Base-by-base conservation (phyloP, 1,139 yeast species). In the Hansenula anomala region DNA sequence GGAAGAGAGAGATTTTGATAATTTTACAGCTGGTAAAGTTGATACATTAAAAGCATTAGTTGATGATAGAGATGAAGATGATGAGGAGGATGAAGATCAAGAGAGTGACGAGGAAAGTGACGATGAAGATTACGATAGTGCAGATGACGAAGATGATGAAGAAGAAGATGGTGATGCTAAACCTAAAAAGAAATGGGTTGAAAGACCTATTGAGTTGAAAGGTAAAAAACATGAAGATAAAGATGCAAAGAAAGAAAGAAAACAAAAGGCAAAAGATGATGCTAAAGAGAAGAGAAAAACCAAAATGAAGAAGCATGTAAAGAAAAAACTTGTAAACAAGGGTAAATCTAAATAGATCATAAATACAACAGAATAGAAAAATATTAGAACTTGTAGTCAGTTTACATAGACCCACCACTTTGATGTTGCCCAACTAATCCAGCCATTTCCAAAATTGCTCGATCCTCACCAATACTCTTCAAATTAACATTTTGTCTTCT, bases 261-360 rank as follows among this genome's bases (percentile, higher is more conserved):
- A 94, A 61, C 83, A 82, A 53, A 84, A 82, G 19, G 82, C 88
- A 17, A 92, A 88, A 58, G 84, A 80, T 30, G 88, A 80, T 14
- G 86, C 88, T 46, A 84, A 83, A 53, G 97, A 90, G 52, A 89
- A 86, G 65, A 73, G 98, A 43, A 82, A 88, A 57, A 80, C 80
- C 6, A 94, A 94, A 61, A 83, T 92, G 81, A 92, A 92, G 61
- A 94, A 94, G 61, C 88, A 86, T 61, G 64, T 88, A 30, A 92
- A 92, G 67, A 92, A 92, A 73, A 83, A 82, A 58, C 64, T 83
- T 32, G 70, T 82, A 7, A 78, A 70, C 47, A 84, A 83, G 44
- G 61, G 66, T 17, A 66, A 66, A 34, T 22, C 28, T 24, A 39
- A 40, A 41, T 40, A 38, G 28, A 20, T 19, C n/a, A n/a, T n/a